Evolutionary conservation across 2,329 filamentous ascomycete species (phyloP), one percentile per base, ranked within the genome.

Genomic region (Aspergillus persii): DNA sequence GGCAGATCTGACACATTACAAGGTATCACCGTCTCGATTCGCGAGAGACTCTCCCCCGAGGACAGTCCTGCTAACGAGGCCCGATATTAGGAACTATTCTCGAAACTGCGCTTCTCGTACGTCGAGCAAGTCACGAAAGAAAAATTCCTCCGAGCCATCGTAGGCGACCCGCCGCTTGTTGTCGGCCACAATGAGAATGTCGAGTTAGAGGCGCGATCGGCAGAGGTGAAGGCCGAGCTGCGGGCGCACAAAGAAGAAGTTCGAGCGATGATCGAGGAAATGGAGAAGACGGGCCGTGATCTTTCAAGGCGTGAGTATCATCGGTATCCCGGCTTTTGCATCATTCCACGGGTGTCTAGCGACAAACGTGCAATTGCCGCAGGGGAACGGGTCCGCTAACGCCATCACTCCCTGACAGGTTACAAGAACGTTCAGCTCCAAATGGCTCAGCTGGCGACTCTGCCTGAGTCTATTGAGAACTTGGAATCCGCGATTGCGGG

Each of bases 51-150:
- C 31, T 9, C 12, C 31, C 36, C 26, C 26, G 8, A 41, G n/a
- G 39, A 41, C 18, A 23, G 18, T 2, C 18, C 18, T 18, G 12
- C 18, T 60, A 52, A 41, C 50, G 61, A 56, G 8, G 4, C 2
- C 53, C 8, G 9, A 12, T 50, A 48, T 12, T 64, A 87, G 78
- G 93, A 97, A 77, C 85, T 98, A 23, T 99, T 98, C 77, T 89
- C 92, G 47, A 98, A 99, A 79, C 84, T 98, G 44, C 91, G 94
- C 67, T 98, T 98, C 81, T 96, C 91, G 64, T 98, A 98, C 77
- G 90, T 97, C 68, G 95, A 99, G 77, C 95, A 98, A 80, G 92
- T 98, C 63, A 98, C 94, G 49, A 99, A 98, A 78, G 95, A 99
- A 75, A 96, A 96, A 71, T 98, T 97, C 76, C 88, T 99, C 56